Percentiles rank a stretch among this genome's conserved stretches.
These are phyloP conservation scores for Naganishia albida DNA, from an alignment of 1,284 basidiomycete species.

Conservation along the genomic window DNA sequence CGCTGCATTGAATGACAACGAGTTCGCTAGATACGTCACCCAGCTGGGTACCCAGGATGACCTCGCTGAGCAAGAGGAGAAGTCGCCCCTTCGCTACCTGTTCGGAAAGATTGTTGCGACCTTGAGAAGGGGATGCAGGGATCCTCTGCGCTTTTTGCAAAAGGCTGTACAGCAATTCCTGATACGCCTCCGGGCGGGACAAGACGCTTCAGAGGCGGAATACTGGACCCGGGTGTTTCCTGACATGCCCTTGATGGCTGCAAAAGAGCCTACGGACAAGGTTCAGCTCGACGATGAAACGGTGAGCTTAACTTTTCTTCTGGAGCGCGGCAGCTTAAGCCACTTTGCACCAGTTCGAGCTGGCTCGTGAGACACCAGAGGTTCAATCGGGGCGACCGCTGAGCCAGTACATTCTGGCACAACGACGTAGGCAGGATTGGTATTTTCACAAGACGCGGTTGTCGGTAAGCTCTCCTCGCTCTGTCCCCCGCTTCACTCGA, in stretches of 20 bases:
- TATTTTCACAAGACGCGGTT: conserved; percentile 29
- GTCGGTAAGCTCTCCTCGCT: conserved; percentile 1
- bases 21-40: not conserved
- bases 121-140: not conserved
- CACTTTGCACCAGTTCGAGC: no score
- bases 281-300: no score
- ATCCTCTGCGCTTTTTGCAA: conserved; percentile 3
- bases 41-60: not conserved
- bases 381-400: not conserved
- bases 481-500: not conserved
- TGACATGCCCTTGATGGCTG: not conserved
- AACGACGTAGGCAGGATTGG: conserved; percentile 9
- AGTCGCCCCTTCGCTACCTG: not conserved
- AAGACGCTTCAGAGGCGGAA: no score
- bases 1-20: not conserved
- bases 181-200: not conserved
- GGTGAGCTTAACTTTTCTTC: no score
- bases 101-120: not conserved
- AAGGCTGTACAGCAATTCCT: not conserved
- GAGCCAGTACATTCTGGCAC: not conserved
- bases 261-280: no score
- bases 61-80: not conserved
- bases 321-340: no score
- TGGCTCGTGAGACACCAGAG: no score
- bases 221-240: not conserved